Percentiles rank a stretch among this genome's conserved stretches.
These are phyloP conservation scores for Globisporangium paddicum DNA, from an alignment of 352 stramenopile genomes.

Conservation along the genomic window DNA sequence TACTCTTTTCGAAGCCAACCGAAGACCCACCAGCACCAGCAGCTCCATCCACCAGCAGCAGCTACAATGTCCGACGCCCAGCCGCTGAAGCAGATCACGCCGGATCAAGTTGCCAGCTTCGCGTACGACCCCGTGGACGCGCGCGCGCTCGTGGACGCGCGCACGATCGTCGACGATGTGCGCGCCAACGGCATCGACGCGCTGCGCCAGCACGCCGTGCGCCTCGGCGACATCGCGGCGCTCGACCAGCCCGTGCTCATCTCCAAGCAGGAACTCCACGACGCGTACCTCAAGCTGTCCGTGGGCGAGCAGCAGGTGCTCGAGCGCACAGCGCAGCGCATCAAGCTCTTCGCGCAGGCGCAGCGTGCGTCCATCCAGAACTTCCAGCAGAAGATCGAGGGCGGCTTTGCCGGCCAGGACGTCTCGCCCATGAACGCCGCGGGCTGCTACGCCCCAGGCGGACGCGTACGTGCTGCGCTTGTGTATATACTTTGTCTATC, in stretches of 20 bases:
- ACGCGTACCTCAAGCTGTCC: slow-evolving; percentile 80
- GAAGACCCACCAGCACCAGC: neutral
- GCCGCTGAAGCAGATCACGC: slow-evolving; percentile 66
- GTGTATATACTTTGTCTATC: neutral
- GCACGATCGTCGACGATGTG: slow-evolving; percentile 70
- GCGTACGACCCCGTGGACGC: slow-evolving; percentile 78
- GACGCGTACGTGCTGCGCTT: slow-evolving; percentile 69
- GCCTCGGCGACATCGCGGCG: slow-evolving; percentile 61
- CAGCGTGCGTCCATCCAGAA: slow-evolving; percentile 92
- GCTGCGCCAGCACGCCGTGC: slow-evolving; percentile 48
- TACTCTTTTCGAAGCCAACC: neutral
- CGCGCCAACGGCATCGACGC: slow-evolving; percentile 32
- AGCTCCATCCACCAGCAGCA: neutral
- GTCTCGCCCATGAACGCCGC: slow-evolving; percentile 71
- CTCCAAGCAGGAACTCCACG: slow-evolving; percentile 55
- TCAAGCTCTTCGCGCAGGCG: slow-evolving; percentile 91
- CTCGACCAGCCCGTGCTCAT: slow-evolving; percentile 46
- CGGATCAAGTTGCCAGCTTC: slow-evolving; percentile 65
- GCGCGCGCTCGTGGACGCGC: slow-evolving; percentile 52
- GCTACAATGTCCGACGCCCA: slow-evolving; percentile 23
- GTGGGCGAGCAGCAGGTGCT: slow-evolving; percentile 76
- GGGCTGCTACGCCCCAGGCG: slow-evolving; percentile 97
- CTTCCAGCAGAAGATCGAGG: slow-evolving; percentile 93
- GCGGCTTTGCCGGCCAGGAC: slow-evolving; percentile 94
- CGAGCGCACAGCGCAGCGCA: slow-evolving; percentile 84